These are phyloP conservation scores for Boletus rubescentipes DNA, from an alignment of 768 basidiomycete species.

Conservation along the genomic window DNA sequence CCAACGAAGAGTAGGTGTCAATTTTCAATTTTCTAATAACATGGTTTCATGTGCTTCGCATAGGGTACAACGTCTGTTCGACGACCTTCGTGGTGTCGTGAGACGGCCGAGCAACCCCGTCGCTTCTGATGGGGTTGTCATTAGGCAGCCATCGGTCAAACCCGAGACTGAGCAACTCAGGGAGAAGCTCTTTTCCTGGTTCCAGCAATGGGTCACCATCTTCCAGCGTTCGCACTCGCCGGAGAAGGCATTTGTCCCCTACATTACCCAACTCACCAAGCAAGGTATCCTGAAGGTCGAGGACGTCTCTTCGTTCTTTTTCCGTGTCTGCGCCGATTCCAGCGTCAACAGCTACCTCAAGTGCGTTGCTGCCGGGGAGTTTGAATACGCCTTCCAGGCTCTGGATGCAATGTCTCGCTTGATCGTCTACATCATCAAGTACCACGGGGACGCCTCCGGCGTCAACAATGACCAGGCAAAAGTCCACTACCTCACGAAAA, in stretches of 20 bases:
- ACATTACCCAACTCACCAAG: constrained; percentile 95
- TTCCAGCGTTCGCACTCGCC: constrained; percentile 89
- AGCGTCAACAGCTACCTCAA: constrained; percentile 88
- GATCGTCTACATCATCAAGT: constrained; percentile 98
- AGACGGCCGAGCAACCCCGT: constrained; percentile 44
- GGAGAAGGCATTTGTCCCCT: constrained; percentile 94
- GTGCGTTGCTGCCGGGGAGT: constrained; percentile 68
- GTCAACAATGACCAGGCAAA: constrained; percentile 93
- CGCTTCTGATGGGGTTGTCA: constrained; percentile 36
- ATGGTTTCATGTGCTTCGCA: neutral
- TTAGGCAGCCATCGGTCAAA: constrained; percentile 53
- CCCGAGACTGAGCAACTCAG: constrained; percentile 74
- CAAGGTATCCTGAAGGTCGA: constrained; percentile 96
- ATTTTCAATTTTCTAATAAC: neutral
- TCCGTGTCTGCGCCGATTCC: constrained; percentile 94
- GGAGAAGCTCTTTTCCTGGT: constrained; percentile 75
- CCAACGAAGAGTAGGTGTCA: constrained; percentile 78
- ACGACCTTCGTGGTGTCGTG: constrained; percentile 74
- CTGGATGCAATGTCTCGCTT: constrained; percentile 94
- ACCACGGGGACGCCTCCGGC: constrained; percentile 94
- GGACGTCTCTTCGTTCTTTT: constrained; percentile 96
- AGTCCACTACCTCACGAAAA: constrained; percentile 95
- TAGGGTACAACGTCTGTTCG: constrained; percentile 71
- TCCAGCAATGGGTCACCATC: constrained; percentile 94
- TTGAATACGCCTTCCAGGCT: constrained; percentile 81